Conservation (phyloP, 2,329 filamentous ascomycete genomes). For the Alternaria dauci region DNA sequence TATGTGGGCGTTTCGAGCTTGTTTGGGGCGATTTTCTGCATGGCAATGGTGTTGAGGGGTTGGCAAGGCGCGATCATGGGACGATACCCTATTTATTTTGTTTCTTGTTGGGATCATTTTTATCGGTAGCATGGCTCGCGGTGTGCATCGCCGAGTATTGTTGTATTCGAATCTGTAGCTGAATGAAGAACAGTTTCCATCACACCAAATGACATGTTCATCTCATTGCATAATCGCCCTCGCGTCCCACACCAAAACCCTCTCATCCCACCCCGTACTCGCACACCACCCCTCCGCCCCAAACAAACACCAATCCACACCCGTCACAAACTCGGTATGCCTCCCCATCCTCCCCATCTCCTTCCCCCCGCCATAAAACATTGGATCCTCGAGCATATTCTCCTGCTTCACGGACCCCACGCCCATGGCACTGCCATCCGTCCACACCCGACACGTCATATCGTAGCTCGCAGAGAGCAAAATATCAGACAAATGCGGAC, state of each 20-base stretch:
- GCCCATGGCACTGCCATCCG: constrained; percentile 71
- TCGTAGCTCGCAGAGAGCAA: constrained; percentile 92
- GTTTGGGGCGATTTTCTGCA: constrained; percentile 4
- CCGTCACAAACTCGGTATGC: constrained; percentile 95
- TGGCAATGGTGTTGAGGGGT: constrained; percentile 10
- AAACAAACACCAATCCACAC: constrained; percentile 98
- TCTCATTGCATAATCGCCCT: constrained; percentile 65
- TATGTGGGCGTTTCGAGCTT: constrained; percentile 5
- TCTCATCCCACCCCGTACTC: constrained; percentile 93
- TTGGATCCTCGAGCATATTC: constrained; percentile 47
- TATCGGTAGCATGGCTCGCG: neutral
- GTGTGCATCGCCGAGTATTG: neutral
- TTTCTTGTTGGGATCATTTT: neutral
- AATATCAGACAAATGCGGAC: constrained; percentile 88
- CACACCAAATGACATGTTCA: neutral
- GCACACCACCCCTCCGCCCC: constrained; percentile 95
- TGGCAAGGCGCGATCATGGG: constrained; percentile 13
- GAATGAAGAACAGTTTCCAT: neutral
- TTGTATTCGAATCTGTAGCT: neutral
- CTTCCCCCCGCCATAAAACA: constrained; percentile 63
- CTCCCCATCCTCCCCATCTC: constrained; percentile 88
- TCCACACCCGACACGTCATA: constrained; percentile 97
- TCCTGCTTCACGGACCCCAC: constrained; percentile 44
- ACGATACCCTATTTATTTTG: constrained; percentile 28
- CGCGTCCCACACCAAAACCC: constrained; percentile 91